Percentiles rank a stretch among this genome's conserved stretches.
Conservation (phyloP, 2,329 filamentous ascomycete species). For the Aspergillus novofumigatus region DNA sequence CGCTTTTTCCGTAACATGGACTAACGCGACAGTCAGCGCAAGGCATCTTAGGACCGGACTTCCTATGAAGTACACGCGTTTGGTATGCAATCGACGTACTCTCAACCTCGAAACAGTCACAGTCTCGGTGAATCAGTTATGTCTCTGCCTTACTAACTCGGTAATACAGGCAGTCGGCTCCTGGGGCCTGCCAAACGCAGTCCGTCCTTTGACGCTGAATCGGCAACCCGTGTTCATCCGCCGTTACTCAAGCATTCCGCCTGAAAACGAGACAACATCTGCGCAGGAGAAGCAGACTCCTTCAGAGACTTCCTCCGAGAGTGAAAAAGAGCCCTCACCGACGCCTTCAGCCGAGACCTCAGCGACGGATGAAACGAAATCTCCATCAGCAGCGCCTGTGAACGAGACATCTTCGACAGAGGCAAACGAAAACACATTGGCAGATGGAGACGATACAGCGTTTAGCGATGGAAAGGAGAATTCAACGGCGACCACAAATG, state of each 20-base stretch:
- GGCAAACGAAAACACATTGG: background rate
- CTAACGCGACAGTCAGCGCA: constrained; percentile 9
- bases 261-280: background rate
- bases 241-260: background rate
- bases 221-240: background rate
- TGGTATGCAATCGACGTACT: constrained; percentile 8
- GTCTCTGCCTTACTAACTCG: background rate
- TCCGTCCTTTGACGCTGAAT: background rate
- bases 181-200: constrained; percentile 1
- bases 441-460: background rate
- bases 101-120: background rate
- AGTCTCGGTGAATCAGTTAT: background rate
- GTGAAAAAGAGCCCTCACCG: background rate
- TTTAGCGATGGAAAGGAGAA: background rate
- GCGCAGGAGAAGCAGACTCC: background rate
- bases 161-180: constrained; percentile 2
- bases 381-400: background rate
- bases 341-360: background rate
- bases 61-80: constrained; percentile 1
- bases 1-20: background rate
- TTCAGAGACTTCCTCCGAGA: background rate
- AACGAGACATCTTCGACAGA: background rate
- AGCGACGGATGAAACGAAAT: background rate
- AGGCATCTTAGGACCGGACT: constrained; percentile 1
- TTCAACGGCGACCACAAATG: background rate